A percentile compares a stretch with the other conserved stretches of the same genome.
Evolutionary conservation across 108 stramenopile species (phyloP).

Genomic region (Schizochytrium sp.): DNA sequence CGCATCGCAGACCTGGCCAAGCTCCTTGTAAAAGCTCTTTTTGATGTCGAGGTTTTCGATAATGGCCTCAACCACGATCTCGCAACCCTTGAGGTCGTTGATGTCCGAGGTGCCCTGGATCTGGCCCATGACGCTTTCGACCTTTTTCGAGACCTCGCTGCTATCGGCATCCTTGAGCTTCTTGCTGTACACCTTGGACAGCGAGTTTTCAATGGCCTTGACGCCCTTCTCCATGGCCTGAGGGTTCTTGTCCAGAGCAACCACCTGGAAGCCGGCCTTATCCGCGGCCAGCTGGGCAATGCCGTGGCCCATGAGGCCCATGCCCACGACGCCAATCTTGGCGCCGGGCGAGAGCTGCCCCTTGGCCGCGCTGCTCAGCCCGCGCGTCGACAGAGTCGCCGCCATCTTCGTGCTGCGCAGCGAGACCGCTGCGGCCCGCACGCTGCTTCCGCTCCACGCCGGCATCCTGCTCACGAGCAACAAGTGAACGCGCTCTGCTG

Average conservation of each 20-base stretch:
- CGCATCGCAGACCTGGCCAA: conserved; percentile 66
- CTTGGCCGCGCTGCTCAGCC: neutral
- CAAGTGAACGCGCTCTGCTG: neutral
- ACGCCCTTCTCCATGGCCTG: conserved; percentile 32
- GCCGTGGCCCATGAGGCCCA: conserved; percentile 99
- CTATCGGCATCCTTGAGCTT: conserved; percentile 68
- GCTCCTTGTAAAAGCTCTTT: conserved; percentile 62
- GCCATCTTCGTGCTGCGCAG: neutral
- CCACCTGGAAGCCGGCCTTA: conserved; percentile 52
- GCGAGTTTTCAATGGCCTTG: conserved; percentile 34
- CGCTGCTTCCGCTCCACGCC: no score
- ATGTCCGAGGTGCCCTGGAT: conserved; percentile 75
- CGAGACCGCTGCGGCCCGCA: neutral
- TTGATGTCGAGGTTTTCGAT: conserved; percentile 89
- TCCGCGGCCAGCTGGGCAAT: conserved; percentile 68
- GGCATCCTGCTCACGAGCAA: no score
- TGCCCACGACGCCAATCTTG: conserved; percentile 78
- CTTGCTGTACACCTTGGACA: conserved; percentile 27
- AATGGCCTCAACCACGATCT: conserved; percentile 87
- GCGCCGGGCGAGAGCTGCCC: neutral
- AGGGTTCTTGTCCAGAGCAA: conserved; percentile 34
- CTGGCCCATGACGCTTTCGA: conserved; percentile 31
- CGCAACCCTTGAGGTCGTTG: conserved; percentile 59
- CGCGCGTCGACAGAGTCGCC: neutral
- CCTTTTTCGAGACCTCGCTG: conserved; percentile 43